Evolutionary conservation across 768 basidiomycete genomes (phyloP), one percentile per base, ranked within the genome.

Genomic region (Boletus tylopilopsis): DNA sequence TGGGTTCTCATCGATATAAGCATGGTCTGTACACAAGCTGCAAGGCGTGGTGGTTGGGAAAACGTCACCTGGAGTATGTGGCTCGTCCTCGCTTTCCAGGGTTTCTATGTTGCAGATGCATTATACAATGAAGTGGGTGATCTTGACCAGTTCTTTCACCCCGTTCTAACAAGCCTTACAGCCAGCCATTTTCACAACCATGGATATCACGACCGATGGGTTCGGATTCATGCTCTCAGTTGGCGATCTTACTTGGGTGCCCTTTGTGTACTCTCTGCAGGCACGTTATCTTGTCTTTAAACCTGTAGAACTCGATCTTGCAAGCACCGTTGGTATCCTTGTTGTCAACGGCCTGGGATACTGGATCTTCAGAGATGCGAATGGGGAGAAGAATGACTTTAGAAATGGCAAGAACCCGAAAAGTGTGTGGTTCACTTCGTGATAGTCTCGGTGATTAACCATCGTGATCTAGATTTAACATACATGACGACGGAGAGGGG

Each of bases 181-280:
- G 91, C 79, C 89, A 2, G 87, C 90, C 10, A 78, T 99, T 56
- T 77, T 98, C 49, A 94, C 91, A 1, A 93, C 88, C 4, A 99
- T 99, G 90, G 96, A 99, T 63, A 94, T 99, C 63, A 94, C 87
- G 4, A 90, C 89, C 11, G 96, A 99, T 60, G 96, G 96, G 11
- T 97, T 98, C 61, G 96, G 96, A 7, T 97, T 94, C 78, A 99
- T 99, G 96, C 85, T 99, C 24, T 71, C 92, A 5, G 79, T 95
- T 40, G 95, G 96, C 35, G 93, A 97, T 63, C 79, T 97, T 24
- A 70, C 84, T 18, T 97, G 91, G 88, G 90, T 99, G 11, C 95
- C 95, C 11, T 95, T 97, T 70, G 85, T 83, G 15, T 99, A 97
- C 71, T 84, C 84, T 25, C 81, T 97, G 13, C 94, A 98, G 71